Conservation (phyloP, 73 alveolate genomes). For the Effrenium voratum region DNA sequence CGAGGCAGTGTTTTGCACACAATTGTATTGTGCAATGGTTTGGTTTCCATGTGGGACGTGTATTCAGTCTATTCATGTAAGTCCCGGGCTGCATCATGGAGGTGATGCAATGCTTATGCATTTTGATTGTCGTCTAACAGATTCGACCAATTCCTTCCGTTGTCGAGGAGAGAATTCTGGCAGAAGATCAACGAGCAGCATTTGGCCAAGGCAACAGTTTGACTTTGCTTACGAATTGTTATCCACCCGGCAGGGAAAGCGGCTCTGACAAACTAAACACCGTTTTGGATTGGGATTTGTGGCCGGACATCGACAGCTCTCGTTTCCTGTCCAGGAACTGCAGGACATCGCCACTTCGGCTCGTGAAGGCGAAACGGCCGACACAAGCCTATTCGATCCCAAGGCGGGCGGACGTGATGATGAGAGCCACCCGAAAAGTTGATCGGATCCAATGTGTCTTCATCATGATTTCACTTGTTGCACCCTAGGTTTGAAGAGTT, state of each 20-base stretch:
- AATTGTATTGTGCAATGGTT: neutral
- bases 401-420: slow-evolving; percentile 28
- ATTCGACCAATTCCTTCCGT: no score
- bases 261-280: neutral
- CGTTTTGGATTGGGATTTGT: neutral
- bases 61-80: neutral
- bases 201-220: slow-evolving; percentile 41
- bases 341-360: slow-evolving; percentile 57
- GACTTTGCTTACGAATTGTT: neutral
- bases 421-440: neutral
- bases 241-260: neutral
- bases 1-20: neutral
- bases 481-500: neutral
- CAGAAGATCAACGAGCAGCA: slow-evolving; percentile 73
- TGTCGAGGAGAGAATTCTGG: slow-evolving; percentile 49
- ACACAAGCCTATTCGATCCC: slow-evolving; percentile 71
- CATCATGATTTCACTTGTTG: neutral
- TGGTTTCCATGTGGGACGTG: neutral
- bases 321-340: neutral
- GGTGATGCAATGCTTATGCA: no score
- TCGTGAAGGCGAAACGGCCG: slow-evolving; percentile 61
- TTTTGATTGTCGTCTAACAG: no score
- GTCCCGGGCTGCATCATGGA: neutral
- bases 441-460: neutral
- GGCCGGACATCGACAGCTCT: no score